Evolutionary conservation across 1,284 basidiomycete species (phyloP), one percentile per base, ranked within the genome.

Genomic region (Trichosporon sp.): DNA sequence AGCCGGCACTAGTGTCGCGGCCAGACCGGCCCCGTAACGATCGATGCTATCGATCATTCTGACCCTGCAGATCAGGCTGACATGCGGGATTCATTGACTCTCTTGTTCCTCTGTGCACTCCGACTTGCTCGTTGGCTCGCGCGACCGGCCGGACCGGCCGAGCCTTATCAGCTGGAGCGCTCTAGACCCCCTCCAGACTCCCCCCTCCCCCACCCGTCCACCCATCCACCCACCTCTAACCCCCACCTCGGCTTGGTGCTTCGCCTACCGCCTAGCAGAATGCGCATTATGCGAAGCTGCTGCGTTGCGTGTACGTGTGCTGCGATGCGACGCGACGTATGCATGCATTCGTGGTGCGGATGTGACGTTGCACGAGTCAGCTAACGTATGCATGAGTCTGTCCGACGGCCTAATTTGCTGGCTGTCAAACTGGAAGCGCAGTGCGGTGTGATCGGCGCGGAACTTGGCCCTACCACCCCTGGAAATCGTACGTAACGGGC

Each of bases 371-470:
- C 21, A 54, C 6, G 19, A n/a, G 7, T 16, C 8, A 12, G 11
- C 38, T 40, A 10, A 40, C 38, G 10, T 7, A 54, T 54, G 51
- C 51, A 54, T 54, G 26, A 54, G 46, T 19, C 51, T 54, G 51
- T 54, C 51, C 51, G 51, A 54, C 51, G 51, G 51, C 14, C 11
- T 54, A 54, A 54, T 54, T 26, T 10, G 3, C 8, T 51, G 19
- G 26, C 16, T 54, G 51, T 54, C 19, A 54, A 4, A 10, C 51
- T 54, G 46, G 46, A 12, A 6, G 46, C 19, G 48, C 48, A 10
- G 51, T 54, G 51, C 51, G 51, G 19, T 3, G 19, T 54, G 51
- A 54, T 54, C 51, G 51, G 51, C 51, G 51, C 51, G 51, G 51
- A 54, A 54, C 51, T 26, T 11, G 51, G 51, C 19, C 51, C 51